Conservation (phyloP, 805 yeast species). For the Schizosaccharomyces lindneri region DNA sequence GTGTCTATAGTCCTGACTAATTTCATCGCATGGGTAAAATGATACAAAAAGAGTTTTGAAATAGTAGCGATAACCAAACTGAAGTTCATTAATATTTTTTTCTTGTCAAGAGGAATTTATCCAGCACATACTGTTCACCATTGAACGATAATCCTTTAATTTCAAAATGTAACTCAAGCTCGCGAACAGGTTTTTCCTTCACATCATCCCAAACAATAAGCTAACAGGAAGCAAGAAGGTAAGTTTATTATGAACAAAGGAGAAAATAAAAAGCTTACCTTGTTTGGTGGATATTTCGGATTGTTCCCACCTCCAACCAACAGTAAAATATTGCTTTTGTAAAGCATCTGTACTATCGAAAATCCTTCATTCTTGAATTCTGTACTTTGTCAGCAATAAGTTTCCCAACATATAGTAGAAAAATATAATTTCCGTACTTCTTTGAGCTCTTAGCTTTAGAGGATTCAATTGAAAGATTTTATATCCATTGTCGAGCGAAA, state of each 20-base stretch:
- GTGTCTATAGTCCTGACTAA: neutral
- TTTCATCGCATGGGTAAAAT: neutral
- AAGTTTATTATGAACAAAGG: neutral
- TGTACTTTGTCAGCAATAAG: neutral
- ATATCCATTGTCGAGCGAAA: slow-evolving; percentile 61
- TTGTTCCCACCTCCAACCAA: slow-evolving; percentile 70
- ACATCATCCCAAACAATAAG: slow-evolving; percentile 82
- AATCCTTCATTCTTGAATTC: slow-evolving; percentile 31
- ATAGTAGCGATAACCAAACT: neutral
- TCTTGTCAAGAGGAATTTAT: neutral
- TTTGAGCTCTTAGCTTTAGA: slow-evolving; percentile 43
- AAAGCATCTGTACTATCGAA: slow-evolving; percentile 57
- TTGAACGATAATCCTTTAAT: slow-evolving; percentile 41
- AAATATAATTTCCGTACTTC: slow-evolving; percentile 14
- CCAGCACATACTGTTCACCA: neutral
- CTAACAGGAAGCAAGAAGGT: neutral
- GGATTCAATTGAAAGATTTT: slow-evolving; percentile 74
- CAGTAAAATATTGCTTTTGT: slow-evolving; percentile 74
- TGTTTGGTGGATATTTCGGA: slow-evolving; percentile 41
- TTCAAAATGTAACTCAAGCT: slow-evolving; percentile 52
- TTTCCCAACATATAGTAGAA: neutral
- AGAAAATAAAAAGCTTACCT: slow-evolving; percentile 3
- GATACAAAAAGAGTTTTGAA: neutral
- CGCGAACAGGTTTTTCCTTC: slow-evolving; percentile 45
- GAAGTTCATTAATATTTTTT: neutral